Evolutionary conservation across 2,329 filamentous ascomycete species (phyloP).

Genomic region (Thelonectria olida): DNA sequence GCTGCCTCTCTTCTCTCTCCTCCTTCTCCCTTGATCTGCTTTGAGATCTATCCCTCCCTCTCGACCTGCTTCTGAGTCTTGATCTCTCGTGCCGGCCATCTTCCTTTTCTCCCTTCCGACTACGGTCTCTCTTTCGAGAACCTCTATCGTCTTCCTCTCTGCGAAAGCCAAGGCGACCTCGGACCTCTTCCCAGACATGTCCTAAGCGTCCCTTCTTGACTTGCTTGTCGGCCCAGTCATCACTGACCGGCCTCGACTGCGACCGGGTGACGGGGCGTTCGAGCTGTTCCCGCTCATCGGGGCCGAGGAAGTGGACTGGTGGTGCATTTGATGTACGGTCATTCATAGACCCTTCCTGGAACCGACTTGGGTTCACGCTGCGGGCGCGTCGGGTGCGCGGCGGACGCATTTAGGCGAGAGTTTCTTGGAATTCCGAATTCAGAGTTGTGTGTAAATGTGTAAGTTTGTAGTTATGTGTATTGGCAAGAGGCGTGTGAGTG

Average conservation of each 20-base stretch:
- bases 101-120: constrained; percentile 29
- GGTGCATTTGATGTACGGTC: constrained; percentile 79
- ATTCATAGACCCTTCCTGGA: constrained; percentile 88
- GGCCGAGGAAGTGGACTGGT: constrained; percentile 71
- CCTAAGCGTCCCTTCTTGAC: constrained; percentile 45
- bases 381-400: constrained; percentile 45
- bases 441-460: background rate
- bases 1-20: background rate
- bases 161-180: constrained; percentile 44
- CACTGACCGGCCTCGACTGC: constrained; percentile 35
- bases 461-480: background rate
- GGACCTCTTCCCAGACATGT: constrained; percentile 51
- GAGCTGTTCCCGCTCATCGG: constrained; percentile 44
- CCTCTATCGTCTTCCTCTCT: constrained; percentile 34
- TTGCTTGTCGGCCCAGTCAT: constrained; percentile 45
- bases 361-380: constrained; percentile 55
- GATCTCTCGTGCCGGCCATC: constrained; percentile 20
- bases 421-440: background rate
- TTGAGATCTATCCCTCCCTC: constrained; percentile 10
- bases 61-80: constrained; percentile 4
- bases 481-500: background rate
- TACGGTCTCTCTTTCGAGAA: constrained; percentile 35
- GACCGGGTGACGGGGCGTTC: constrained; percentile 36
- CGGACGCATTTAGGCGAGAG: constrained; percentile 38
- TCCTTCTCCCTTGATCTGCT: constrained; percentile 25